Evolutionary conservation across 805 yeast genomes (phyloP).

Genomic region (Saturnispora quitensis): DNA sequence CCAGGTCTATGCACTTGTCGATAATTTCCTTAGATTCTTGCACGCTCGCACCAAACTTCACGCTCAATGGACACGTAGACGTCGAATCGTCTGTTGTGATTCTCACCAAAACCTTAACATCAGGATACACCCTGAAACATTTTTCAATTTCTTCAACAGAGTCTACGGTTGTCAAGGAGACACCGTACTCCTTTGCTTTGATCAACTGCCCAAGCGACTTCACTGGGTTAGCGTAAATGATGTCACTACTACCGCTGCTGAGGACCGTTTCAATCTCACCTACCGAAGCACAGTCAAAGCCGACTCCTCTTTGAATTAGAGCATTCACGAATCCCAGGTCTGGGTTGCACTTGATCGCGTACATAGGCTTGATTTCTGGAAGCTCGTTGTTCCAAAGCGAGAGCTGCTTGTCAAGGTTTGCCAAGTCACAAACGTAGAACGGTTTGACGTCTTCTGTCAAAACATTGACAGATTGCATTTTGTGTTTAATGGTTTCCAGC

Average conservation of each 20-base stretch:
- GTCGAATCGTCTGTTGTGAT: slow-evolving; percentile 82
- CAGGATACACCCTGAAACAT: slow-evolving; percentile 38
- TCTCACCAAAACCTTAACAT: slow-evolving; percentile 68
- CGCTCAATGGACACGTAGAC: slow-evolving; percentile 77
- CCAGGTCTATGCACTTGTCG: slow-evolving; percentile 49
- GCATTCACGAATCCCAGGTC: slow-evolving; percentile 48
- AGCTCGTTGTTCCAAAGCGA: slow-evolving; percentile 53
- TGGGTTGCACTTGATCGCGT: slow-evolving; percentile 93
- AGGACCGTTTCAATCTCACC: slow-evolving; percentile 67
- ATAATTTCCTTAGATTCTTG: slow-evolving; percentile 46
- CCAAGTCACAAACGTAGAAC: slow-evolving; percentile 81
- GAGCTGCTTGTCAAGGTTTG: slow-evolving; percentile 54
- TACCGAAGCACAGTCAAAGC: slow-evolving; percentile 91
- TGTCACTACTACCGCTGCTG: slow-evolving; percentile 30
- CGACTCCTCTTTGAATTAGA: slow-evolving; percentile 55
- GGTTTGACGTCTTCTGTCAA: slow-evolving; percentile 47
- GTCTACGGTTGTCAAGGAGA: slow-evolving; percentile 80
- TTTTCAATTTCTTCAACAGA: slow-evolving; percentile 78
- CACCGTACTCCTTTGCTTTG: slow-evolving; percentile 48
- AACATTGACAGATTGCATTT: slow-evolving; percentile 13
- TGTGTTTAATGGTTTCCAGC: slow-evolving; percentile 10
- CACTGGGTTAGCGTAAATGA: slow-evolving; percentile 91
- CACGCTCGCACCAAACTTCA: slow-evolving; percentile 81
- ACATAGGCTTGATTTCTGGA: slow-evolving; percentile 77
- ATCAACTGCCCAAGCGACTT: slow-evolving; percentile 78